phyloP scores from a whole-genome alignment of 345 rosid genomes.

The Moringa oleifera region DNA sequence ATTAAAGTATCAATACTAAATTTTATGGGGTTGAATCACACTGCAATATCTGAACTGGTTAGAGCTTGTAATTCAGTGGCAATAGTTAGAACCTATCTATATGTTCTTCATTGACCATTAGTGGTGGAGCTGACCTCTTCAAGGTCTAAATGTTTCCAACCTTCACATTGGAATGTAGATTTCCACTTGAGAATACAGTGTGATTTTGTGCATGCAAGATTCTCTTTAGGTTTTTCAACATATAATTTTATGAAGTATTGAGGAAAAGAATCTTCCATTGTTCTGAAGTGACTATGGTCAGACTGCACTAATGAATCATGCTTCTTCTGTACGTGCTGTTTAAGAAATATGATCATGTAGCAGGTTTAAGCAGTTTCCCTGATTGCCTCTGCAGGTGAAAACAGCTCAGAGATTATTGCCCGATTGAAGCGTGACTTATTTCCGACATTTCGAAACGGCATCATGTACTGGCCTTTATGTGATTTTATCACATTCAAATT shows the following conservation, averaged over 20 bases:
- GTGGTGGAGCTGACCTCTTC: no score
- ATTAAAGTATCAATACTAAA: no score
- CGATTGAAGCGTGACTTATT: slow-evolving; percentile 71
- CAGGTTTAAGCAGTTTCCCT: slow-evolving; percentile 11
- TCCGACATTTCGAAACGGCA: slow-evolving; percentile 61
- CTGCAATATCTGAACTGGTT: background rate
- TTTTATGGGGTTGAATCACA: background rate
- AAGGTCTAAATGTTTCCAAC: no score
- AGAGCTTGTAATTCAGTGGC: background rate
- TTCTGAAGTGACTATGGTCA: background rate
- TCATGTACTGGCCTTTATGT: slow-evolving; percentile 87
- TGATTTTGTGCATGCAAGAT: no score
- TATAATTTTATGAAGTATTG: no score
- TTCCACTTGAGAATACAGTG: no score
- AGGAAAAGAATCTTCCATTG: no score
- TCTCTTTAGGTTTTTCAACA: no score
- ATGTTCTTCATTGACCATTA: no score
- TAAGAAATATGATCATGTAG: background rate
- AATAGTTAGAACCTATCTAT: background rate
- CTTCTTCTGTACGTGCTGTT: no score
- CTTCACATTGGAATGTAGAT: no score
- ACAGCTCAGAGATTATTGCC: slow-evolving; percentile 44
- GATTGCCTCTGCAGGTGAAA: slow-evolving; percentile 57
- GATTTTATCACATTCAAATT: slow-evolving; percentile 84
- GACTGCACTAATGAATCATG: no score